Percentiles rank a stretch among this genome's conserved stretches.
phyloP scores from a whole-genome alignment of 805 yeast genomes.

The Maudiozyma bulderi region DNA sequence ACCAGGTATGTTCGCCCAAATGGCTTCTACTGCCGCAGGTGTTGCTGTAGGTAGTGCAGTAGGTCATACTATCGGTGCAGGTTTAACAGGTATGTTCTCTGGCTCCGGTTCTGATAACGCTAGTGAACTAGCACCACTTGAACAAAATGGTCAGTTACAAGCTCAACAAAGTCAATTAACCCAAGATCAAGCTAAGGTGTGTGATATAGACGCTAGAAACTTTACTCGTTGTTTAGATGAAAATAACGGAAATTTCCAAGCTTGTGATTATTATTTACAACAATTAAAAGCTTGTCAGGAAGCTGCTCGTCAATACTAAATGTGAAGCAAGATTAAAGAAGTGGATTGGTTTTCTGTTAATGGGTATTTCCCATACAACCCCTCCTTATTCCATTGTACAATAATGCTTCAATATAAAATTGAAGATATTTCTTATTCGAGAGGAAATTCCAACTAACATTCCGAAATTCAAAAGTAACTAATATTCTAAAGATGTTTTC shows the following conservation, averaged over 20 bases:
- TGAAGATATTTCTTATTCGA: no score
- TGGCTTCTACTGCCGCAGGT: constrained; percentile 99
- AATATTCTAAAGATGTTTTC: neutral
- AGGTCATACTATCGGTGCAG: constrained; percentile 95
- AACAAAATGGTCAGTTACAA: constrained; percentile 34
- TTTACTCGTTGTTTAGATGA: constrained; percentile 94
- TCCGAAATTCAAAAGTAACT: neutral
- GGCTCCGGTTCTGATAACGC: constrained; percentile 49
- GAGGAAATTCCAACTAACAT: no score
- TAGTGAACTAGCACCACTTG: constrained; percentile 39
- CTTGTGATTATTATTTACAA: constrained; percentile 93
- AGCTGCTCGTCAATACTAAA: constrained; percentile 70
- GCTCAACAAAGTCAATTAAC: constrained; percentile 12
- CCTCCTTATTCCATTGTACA: neutral
- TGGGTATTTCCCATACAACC: neutral
- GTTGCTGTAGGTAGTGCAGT: constrained; percentile 97
- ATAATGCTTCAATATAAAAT: no score
- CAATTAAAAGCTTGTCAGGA: constrained; percentile 96
- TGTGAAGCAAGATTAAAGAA: neutral
- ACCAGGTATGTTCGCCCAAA: constrained; percentile 91
- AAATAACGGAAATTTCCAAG: constrained; percentile 91
- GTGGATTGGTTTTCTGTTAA: constrained; percentile 12
- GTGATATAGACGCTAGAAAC: constrained; percentile 90
- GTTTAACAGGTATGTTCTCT: constrained; percentile 69
- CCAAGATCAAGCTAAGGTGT: constrained; percentile 43